Percentiles rank a stretch among this genome's conserved stretches.
These are phyloP conservation scores for Boletus bicolor DNA, from an alignment of 768 basidiomycete species.

Conservation along the genomic window DNA sequence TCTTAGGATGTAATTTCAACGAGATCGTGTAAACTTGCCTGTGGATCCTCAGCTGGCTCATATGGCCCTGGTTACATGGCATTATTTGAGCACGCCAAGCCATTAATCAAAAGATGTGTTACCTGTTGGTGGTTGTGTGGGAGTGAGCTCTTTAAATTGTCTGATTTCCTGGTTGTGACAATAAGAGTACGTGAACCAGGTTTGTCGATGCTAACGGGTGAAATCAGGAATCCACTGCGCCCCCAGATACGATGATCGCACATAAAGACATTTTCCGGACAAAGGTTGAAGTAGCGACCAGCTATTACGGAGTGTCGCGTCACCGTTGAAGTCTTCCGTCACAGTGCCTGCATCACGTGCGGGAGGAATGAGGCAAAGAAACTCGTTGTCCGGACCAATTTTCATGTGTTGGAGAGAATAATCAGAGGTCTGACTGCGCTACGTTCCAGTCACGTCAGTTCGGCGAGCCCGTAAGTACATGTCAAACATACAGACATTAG, in stretches of 20 bases:
- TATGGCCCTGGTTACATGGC: slow-evolving; percentile 51
- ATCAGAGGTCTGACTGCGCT: slow-evolving; percentile 30
- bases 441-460: slow-evolving; percentile 13
- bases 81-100: slow-evolving; percentile 20
- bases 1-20: slow-evolving; percentile 22
- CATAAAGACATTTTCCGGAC: slow-evolving; percentile 80
- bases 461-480: slow-evolving; percentile 4
- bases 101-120: slow-evolving; percentile 28
- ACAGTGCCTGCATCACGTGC: slow-evolving; percentile 44
- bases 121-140: slow-evolving; percentile 67
- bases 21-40: slow-evolving; percentile 46
- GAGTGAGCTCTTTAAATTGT: slow-evolving; percentile 86
- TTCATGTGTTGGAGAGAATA: slow-evolving; percentile 72
- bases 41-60: slow-evolving; percentile 82
- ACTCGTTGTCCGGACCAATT: slow-evolving; percentile 65
- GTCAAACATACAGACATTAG: slow-evolving; percentile 39
- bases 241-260: slow-evolving; percentile 44
- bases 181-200: slow-evolving; percentile 97
- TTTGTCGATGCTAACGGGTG: slow-evolving; percentile 65
- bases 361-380: slow-evolving; percentile 77
- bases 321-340: slow-evolving; percentile 54
- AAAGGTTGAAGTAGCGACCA: slow-evolving; percentile 83
- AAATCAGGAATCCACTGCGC: slow-evolving; percentile 30
- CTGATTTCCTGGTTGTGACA: slow-evolving; percentile 94
- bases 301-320: slow-evolving; percentile 66